phyloP scores from a whole-genome alignment of 2,329 filamentous ascomycete species.

The Tolypocladium tropicale region DNA sequence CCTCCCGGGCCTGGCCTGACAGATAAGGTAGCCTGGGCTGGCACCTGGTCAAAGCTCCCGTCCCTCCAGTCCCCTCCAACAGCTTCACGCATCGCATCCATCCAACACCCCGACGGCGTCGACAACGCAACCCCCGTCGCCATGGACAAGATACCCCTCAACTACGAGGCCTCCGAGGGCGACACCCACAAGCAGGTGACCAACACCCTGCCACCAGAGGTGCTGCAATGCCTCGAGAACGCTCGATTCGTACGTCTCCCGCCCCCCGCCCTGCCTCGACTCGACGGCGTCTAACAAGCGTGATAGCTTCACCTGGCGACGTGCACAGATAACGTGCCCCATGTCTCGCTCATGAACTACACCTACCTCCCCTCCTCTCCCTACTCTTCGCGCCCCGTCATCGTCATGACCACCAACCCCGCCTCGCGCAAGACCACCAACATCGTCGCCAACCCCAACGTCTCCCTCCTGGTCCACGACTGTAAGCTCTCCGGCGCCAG shows the following conservation, averaged over 20 bases:
- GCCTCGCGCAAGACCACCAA: conserved; percentile 74
- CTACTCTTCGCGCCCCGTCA: conserved; percentile 61
- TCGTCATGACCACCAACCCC: conserved; percentile 87
- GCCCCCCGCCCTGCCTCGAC: conserved; percentile 3
- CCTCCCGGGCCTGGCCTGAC: no score
- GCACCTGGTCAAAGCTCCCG: no score
- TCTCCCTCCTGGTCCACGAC: conserved; percentile 93
- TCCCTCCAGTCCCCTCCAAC: no score
- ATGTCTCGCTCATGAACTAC: conserved; percentile 98
- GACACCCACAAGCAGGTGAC: conserved; percentile 62
- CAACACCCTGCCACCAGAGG: conserved; percentile 66
- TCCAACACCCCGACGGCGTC: no score
- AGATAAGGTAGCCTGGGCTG: no score
- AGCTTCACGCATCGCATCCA: no score
- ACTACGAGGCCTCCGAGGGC: conserved; percentile 65
- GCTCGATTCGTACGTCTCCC: conserved; percentile 68
- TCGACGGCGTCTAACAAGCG: no score
- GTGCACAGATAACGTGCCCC: conserved; percentile 69
- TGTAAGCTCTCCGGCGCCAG: conserved; percentile 32
- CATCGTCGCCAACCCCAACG: conserved; percentile 71
- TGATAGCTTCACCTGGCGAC: conserved; percentile 87
- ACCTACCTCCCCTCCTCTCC: conserved; percentile 81
- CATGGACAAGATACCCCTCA: conserved; percentile 60
- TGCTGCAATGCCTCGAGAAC: conserved; percentile 85
- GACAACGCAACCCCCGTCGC: background rate